Conservation (phyloP, 2,329 filamentous ascomycete species). For the Aspergillus sp. region DNA sequence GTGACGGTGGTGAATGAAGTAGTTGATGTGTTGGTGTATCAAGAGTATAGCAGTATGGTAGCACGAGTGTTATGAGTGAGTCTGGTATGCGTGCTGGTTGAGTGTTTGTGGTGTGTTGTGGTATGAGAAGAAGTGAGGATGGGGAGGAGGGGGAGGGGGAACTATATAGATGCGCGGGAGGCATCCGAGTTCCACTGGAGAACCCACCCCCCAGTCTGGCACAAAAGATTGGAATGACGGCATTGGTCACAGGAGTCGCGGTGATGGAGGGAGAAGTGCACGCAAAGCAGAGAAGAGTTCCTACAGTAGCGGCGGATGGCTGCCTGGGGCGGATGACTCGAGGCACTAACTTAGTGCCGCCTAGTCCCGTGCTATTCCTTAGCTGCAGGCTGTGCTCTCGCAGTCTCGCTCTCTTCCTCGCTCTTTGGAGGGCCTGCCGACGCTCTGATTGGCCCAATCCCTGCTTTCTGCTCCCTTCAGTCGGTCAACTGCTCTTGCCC, state of each 20-base stretch:
- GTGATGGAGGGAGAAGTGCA: no score
- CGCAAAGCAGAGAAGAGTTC: background rate
- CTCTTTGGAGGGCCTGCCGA: conserved; percentile 8
- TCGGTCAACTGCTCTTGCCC: conserved; percentile 11
- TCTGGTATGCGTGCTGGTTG: background rate
- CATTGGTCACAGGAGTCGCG: conserved; percentile 18
- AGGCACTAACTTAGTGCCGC: conserved; percentile 9
- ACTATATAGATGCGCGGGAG: conserved; percentile 15
- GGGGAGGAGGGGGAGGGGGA: background rate
- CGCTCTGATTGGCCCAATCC: conserved; percentile 11
- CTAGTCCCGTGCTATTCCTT: background rate
- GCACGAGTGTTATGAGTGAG: background rate
- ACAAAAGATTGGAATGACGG: conserved; percentile 17
- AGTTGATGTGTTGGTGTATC: background rate
- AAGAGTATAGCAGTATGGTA: background rate
- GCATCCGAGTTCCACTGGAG: conserved; percentile 13
- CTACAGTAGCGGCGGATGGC: conserved; percentile 11
- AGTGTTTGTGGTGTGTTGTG: background rate
- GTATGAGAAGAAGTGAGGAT: background rate
- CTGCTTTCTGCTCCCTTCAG: conserved; percentile 1
- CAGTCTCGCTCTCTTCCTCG: background rate
- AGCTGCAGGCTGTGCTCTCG: conserved; percentile 17
- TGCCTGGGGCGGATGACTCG: conserved; percentile 17
- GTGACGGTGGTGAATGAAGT: conserved; percentile 19
- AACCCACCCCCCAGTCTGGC: background rate